Evolutionary conservation across 2,329 filamentous ascomycete species (phyloP), one percentile per base, ranked within the genome.

Genomic region (Monosporascus sp.): DNA sequence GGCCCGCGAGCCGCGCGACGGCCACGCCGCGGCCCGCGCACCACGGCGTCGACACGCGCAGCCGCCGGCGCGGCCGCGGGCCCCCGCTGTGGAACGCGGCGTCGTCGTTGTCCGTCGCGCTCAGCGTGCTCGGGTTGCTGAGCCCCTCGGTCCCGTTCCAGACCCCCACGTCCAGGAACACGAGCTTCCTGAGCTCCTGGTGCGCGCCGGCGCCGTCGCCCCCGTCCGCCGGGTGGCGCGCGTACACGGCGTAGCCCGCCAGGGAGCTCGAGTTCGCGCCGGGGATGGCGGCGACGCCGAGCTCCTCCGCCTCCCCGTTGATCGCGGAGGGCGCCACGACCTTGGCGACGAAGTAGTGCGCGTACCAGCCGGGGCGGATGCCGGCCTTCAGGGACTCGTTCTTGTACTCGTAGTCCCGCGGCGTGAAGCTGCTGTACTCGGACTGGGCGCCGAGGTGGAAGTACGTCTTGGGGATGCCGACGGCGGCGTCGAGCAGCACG

Each of bases 371-470:
- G 2, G 67, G 59, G 5, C 68, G 53, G 53, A 71, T 68, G 2
- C 68, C 68, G 3, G 57, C 22, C 18, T 22, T 49, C 17, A 70
- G 57, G 15, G 60, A 59, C 65, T 71, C 68, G 53, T 64, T 64
- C 57, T 70, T 66, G 24, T 59, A 52, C 43, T 50, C 52, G 57
- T 69, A 71, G 18, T 51, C 38, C 15, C n/a, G 22, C 6, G 66
- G 66, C 51, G 65, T 67, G 60, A 67, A 68, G 45, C 62, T 54
- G 51, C 58, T 62, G 53, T 68, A 68, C 58, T 67, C 64, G 57
- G 65, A 67, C 35, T 63, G 64, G 1, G 72, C 74, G 31, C 73
- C 65, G 22, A 69, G 66, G 65, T 78, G 76, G 67, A 78, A 78
- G 60, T 74, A 75, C 1, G 68, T 59, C 63, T 67, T 67, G 46